Percentiles rank a stretch among this genome's conserved stretches.
Conservation (phyloP, 148 eudicot species). For the Vaccinium macrocarpon region DNA sequence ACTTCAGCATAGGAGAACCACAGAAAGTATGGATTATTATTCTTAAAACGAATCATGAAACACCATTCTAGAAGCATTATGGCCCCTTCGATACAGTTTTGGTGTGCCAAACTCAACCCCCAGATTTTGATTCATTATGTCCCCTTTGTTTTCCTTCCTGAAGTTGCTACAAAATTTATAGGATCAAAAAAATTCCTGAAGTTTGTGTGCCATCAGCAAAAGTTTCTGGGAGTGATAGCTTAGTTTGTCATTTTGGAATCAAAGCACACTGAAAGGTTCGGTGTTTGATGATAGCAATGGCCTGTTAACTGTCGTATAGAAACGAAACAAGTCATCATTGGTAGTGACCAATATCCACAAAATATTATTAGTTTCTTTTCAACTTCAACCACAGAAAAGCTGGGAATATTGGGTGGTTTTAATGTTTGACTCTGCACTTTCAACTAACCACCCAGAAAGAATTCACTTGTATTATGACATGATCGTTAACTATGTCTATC, state of each 20-base stretch:
- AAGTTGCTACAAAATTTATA: neutral
- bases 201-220: neutral
- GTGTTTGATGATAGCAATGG: neutral
- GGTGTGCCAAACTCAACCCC: neutral
- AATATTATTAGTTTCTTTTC: neutral
- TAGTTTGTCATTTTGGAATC: neutral
- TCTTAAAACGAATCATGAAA: neutral
- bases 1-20: neutral
- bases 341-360: neutral
- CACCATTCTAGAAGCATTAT: neutral
- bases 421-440: neutral
- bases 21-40: neutral
- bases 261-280: neutral
- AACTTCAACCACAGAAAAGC: neutral
- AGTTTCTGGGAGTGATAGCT: neutral
- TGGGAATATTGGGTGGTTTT: neutral
- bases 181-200: too few species aligned
- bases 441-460: neutral
- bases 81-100: neutral
- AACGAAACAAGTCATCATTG: neutral
- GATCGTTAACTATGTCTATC: neutral
- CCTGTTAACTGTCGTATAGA: neutral
- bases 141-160: neutral
- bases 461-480: neutral
- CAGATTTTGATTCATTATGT: neutral